Evolutionary conservation across 495 filamentous ascomycete species (phyloP), one percentile per base, ranked within the genome.

Genomic region (Eremomyces bilateralis): DNA sequence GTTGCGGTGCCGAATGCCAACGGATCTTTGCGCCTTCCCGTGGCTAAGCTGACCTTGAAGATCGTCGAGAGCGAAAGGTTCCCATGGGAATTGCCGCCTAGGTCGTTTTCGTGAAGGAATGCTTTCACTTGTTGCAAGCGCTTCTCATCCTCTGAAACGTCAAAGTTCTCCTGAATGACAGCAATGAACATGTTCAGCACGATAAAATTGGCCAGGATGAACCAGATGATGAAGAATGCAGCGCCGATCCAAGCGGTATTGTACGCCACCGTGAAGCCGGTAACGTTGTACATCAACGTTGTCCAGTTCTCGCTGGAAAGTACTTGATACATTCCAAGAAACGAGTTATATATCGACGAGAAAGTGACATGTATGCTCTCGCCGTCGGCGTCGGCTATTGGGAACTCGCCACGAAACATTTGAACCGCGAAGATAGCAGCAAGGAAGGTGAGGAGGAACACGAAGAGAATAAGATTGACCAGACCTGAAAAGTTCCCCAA

Each of bases 141-240:
- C 53, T 99, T 99, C 55, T 94, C 81, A 47, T 99, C 90, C 53
- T 99, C 88, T 4, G 82, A 84, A n/a, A 99, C 82, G 56, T 99
- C 88, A 50, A 99, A 99, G 50, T 91, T 99, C 51, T 99, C 88
- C 53, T 99, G 88, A 39, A 99, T 94, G 57, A 99, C 88, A 58
- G 88, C 88, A 78, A 99, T 99, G 58, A 99, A 99, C 88, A 99
- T 99, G 50, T 93, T 99, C 61, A 99, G 60, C 30, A 95, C 67
- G 58, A 99, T 93, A 53, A 48, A 94, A 47, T 82, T 90, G 18
- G 80, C 67, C 15, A 99, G 65, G 42, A 93, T 84, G 51, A 92
- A 94, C 88, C 88, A 99, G 39, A 82, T 58, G 34, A 92, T 76
- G 45, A 95, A 64, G 49, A 99, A 99, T 2, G 78, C 65, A 24